Percentiles rank a stretch among this genome's conserved stretches.
These are phyloP conservation scores for Oidiodendron maius DNA, from an alignment of 495 filamentous ascomycete species.

Conservation along the genomic window DNA sequence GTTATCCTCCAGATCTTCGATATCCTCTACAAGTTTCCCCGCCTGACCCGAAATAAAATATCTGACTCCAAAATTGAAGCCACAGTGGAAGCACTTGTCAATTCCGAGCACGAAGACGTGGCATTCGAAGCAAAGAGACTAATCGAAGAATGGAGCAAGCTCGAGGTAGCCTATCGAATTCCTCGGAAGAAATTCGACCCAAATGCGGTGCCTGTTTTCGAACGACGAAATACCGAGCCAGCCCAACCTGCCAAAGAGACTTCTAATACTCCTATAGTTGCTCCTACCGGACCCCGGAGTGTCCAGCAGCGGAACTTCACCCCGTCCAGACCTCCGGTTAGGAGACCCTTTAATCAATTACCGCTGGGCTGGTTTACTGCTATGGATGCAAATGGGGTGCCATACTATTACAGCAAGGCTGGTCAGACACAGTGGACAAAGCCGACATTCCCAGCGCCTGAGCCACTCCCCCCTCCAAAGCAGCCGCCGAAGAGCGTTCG, in stretches of 20 bases:
- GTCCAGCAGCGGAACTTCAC: constrained; percentile 54
- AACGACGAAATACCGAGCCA: constrained; percentile 61
- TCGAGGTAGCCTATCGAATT: constrained; percentile 93
- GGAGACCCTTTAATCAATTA: constrained; percentile 50
- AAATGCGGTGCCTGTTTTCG: constrained; percentile 38
- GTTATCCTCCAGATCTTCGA: constrained; percentile 84
- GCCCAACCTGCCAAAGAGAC: constrained; percentile 43
- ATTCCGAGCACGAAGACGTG: constrained; percentile 68
- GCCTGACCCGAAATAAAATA: constrained; percentile 95
- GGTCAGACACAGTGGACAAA: constrained; percentile 75
- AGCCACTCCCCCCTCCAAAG: constrained; percentile 56
- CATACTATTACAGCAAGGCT: constrained; percentile 74
- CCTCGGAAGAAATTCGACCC: constrained; percentile 62
- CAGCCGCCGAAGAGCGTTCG: constrained; percentile 54
- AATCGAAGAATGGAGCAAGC: constrained; percentile 78
- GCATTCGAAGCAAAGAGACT: constrained; percentile 62
- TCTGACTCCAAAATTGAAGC: constrained; percentile 92
- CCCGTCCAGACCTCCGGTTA: constrained; percentile 50
- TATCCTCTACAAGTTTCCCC: constrained; percentile 82
- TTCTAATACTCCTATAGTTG: constrained; percentile 31
- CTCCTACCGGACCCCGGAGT: constrained; percentile 63
- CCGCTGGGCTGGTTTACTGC: constrained; percentile 79
- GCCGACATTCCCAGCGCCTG: constrained; percentile 61
- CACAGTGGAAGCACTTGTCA: constrained; percentile 64
- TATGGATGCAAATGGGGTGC: constrained; percentile 55